These are phyloP conservation scores for Mangifera indica DNA, from an alignment of 345 rosid species.

Conservation along the genomic window DNA sequence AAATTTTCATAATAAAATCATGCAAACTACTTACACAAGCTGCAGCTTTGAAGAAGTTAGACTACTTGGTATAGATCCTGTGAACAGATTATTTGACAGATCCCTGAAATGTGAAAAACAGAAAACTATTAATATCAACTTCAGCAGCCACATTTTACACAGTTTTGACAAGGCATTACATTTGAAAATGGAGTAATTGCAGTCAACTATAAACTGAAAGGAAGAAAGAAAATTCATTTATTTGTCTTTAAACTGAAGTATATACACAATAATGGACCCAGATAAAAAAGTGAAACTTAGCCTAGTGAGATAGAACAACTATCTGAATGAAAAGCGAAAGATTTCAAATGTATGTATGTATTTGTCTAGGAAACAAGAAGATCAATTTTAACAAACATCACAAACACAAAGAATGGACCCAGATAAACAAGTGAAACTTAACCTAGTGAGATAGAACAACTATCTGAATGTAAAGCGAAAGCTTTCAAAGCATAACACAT, in stretches of 20 bases:
- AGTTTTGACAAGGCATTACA: constrained; percentile 6
- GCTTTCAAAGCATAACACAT: not conserved
- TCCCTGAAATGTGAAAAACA: constrained; percentile 50
- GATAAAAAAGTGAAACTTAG: too few relatives aligned
- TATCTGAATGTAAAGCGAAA: not conserved
- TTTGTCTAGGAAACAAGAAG: too few relatives aligned
- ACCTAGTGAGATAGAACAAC: not conserved
- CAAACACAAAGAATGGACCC: too few relatives aligned
- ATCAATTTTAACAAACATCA: too few relatives aligned
- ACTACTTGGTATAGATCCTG: constrained; percentile 86
- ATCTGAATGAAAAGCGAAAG: too few relatives aligned
- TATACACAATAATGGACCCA: not conserved
- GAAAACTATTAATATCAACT: constrained; percentile 9
- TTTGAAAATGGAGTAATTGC: not conserved
- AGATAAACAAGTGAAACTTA: too few relatives aligned
- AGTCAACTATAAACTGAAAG: not conserved
- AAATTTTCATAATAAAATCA: not conserved
- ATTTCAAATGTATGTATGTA: too few relatives aligned
- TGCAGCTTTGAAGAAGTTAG: constrained; percentile 65
- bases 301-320: too few relatives aligned
- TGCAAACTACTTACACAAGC: constrained; percentile 57
- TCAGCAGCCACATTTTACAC: not conserved
- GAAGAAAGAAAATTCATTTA: not conserved
- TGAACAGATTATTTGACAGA: constrained; percentile 73
- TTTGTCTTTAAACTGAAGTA: not conserved